Percentiles rank a stretch among this genome's conserved stretches.
phyloP scores from a whole-genome alignment of 139 green algal species.

The Picochlorum sp. region DNA sequence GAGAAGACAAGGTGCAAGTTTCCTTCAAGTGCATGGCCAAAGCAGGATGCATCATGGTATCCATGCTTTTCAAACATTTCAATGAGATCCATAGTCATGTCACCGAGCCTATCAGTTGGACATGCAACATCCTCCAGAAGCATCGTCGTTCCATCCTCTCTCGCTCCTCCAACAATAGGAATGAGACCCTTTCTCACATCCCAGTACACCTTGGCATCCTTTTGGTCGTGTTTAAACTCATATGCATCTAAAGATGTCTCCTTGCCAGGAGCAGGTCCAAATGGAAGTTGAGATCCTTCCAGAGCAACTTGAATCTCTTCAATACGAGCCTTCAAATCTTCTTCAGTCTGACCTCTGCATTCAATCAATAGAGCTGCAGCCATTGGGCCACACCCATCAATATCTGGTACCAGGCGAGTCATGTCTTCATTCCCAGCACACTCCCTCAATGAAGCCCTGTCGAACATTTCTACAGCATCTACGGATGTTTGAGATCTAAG shows the following conservation, averaged over 20 bases:
- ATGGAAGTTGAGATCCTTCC: conserved; percentile 44
- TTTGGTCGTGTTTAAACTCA: conserved; percentile 72
- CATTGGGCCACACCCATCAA: conserved; percentile 62
- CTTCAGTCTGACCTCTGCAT: conserved; percentile 65
- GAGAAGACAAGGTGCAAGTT: conserved; percentile 97
- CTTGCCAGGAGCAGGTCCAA: conserved; percentile 42
- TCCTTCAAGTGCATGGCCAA: conserved; percentile 94
- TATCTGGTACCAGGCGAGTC: conserved; percentile 68
- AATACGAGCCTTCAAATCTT: conserved; percentile 50
- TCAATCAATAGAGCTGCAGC: conserved; percentile 87
- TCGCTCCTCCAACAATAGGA: conserved; percentile 84
- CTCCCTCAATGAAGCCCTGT: conserved; percentile 61
- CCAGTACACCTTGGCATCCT: conserved; percentile 85
- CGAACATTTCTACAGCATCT: conserved; percentile 97
- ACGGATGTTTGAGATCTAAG: conserved; percentile 79
- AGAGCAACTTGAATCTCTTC: conserved; percentile 46
- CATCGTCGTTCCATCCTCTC: conserved; percentile 88
- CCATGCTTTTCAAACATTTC: conserved; percentile 77
- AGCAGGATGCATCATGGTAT: conserved; percentile 91
- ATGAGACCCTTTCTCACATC: conserved; percentile 95
- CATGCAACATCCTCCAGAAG: conserved; percentile 97
- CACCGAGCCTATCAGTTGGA: conserved; percentile 79
- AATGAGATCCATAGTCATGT: conserved; percentile 95
- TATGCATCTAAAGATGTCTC: conserved; percentile 58
- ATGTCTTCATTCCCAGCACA: conserved; percentile 75